Conservation (phyloP, 495 filamentous ascomycete genomes). For the Aspergillus incahuasiensis region DNA sequence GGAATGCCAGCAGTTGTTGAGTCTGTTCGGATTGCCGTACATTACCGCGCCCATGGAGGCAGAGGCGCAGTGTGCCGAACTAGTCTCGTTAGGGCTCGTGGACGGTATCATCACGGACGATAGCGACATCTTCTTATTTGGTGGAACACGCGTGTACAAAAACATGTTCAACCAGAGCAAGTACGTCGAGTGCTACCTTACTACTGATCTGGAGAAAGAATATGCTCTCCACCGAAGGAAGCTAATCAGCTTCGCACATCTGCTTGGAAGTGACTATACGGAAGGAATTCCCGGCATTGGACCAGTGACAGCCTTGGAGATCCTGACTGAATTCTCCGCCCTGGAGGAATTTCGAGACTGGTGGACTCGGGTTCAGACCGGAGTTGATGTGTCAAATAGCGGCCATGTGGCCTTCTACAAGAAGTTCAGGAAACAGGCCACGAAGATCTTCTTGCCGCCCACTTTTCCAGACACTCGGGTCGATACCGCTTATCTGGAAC, state of each 20-base stretch:
- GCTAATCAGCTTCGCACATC: slow-evolving; percentile 81
- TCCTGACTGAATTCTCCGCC: slow-evolving; percentile 78
- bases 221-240: slow-evolving; percentile 75
- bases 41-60: slow-evolving; percentile 98
- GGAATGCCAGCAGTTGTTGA: slow-evolving; percentile 88
- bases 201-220: slow-evolving; percentile 83
- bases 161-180: slow-evolving; percentile 99
- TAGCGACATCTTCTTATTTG: slow-evolving; percentile 94
- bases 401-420: slow-evolving; percentile 61
- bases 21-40: slow-evolving; percentile 89
- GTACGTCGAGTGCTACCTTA: slow-evolving; percentile 92
- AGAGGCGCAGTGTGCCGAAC: slow-evolving; percentile 93
- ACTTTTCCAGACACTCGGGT: slow-evolving; percentile 73
- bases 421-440: slow-evolving; percentile 74
- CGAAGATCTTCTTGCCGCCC: slow-evolving; percentile 79
- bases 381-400: slow-evolving; percentile 32
- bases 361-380: slow-evolving; percentile 75
- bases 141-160: slow-evolving; percentile 93
- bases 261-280: slow-evolving; percentile 91
- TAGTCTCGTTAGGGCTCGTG: slow-evolving; percentile 79
- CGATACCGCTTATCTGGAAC: slow-evolving; percentile 74
- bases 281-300: slow-evolving; percentile 87
- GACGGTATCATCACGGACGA: slow-evolving; percentile 99
- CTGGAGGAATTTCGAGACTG: slow-evolving; percentile 74
- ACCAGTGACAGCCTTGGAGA: slow-evolving; percentile 88